Conservation (phyloP, 257 asterid species). For the Solanum piurae region DNA sequence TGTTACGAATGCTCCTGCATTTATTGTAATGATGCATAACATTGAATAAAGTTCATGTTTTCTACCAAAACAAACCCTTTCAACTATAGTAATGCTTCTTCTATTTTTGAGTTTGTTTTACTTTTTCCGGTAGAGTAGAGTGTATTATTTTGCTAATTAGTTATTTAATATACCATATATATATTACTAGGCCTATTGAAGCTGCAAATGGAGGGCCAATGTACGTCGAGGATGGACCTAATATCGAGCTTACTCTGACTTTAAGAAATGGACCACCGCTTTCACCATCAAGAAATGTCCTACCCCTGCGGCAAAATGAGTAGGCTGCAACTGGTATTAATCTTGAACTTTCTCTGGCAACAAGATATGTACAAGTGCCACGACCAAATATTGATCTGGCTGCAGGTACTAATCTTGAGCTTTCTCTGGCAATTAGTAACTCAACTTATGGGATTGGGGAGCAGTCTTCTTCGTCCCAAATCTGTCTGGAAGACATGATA, state of each 20-base stretch:
- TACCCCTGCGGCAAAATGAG: not conserved
- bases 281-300: no score
- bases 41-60: not conserved
- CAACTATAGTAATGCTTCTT: no score
- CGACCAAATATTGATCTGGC: no score
- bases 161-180: not conserved
- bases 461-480: not conserved
- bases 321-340: not conserved
- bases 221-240: not conserved
- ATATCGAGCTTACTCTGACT: not conserved
- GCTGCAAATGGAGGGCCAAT: not conserved
- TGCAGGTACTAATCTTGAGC: no score
- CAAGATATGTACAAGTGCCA: no score
- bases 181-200: not conserved
- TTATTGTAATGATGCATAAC: not conserved
- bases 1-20: not conserved
- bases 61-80: no score
- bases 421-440: not conserved
- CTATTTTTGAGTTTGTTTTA: no score
- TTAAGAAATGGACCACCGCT: not conserved
- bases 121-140: no score
- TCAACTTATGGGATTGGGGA: not conserved
- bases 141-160: not conserved
- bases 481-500: not conserved
- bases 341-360: not conserved